Conservation (phyloP, 1,139 yeast species). For the Suhomyces ambrosiae region DNA sequence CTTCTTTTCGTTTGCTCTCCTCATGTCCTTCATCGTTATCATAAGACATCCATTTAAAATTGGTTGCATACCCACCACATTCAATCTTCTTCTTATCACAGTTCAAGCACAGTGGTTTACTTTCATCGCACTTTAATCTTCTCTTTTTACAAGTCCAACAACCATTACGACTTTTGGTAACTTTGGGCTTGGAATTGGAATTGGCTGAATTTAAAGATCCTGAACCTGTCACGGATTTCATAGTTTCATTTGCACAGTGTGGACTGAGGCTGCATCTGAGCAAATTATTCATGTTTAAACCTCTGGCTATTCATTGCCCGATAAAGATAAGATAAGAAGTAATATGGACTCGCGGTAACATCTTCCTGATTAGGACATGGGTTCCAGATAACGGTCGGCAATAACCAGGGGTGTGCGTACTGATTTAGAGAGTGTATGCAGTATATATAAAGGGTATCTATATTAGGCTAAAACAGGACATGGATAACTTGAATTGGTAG, state of each 20-base stretch:
- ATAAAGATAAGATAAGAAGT: slow-evolving; percentile 12
- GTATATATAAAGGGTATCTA: slow-evolving; percentile 5
- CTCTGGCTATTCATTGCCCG: slow-evolving; percentile 4
- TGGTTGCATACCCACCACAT: slow-evolving; percentile 67
- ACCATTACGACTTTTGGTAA: slow-evolving; percentile 45
- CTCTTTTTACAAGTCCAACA: slow-evolving; percentile 60
- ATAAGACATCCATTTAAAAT: slow-evolving; percentile 65
- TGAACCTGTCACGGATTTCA: background rate
- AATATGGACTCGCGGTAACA: slow-evolving; percentile 5
- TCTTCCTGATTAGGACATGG: slow-evolving; percentile 8
- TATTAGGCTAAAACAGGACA: slow-evolving; percentile 10
- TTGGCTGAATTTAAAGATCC: background rate
- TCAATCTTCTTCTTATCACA: slow-evolving; percentile 46
- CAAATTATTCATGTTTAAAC: slow-evolving; percentile 8
- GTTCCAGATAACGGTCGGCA: slow-evolving; percentile 5
- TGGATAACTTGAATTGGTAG: slow-evolving; percentile 36
- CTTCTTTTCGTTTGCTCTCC: slow-evolving; percentile 3
- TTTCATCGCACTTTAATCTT: slow-evolving; percentile 59
- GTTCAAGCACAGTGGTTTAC: slow-evolving; percentile 52
- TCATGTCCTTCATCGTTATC: slow-evolving; percentile 4
- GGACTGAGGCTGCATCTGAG: slow-evolving; percentile 1
- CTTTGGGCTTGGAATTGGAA: slow-evolving; percentile 13
- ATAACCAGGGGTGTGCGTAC: too few species aligned
- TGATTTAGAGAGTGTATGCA: too few species aligned
- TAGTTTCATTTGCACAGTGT: slow-evolving; percentile 1